Evolutionary conservation across 345 rosid genomes (phyloP), one percentile per base, ranked within the genome.

Genomic region (Citrus cavaleriei): DNA sequence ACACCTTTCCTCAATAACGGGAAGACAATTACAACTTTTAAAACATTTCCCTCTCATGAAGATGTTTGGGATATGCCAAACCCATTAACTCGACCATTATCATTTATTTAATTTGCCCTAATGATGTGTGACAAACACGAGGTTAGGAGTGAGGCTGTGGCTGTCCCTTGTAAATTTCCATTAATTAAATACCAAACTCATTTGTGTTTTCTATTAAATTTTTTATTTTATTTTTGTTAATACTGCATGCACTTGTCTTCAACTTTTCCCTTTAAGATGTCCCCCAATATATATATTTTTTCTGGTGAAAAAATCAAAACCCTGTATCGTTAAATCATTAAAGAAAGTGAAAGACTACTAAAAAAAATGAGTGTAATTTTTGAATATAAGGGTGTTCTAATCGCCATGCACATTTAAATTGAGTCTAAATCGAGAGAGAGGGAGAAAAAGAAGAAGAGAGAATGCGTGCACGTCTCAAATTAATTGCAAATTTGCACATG

Each of bases 391-490:
- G 18, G 51, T 46, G 16, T 13, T 46, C 18, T 46, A 42, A 46
- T 46, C 16, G 51, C 51, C 51, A 13, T 46, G 51, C 51, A 46
- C 5, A 3, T 13, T 13, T 46, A 1, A 3, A 12, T 13, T 46
- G 16, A 46, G 51, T 3, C 24, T 6, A 10, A 10, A 10, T 12
- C 2, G 46, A 40, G 46, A 22, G 10, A 22, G 4, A 9, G 13
- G 3, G 46, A 40, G 42, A 38, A 8, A 37, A 37, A 37, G 0
- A 37, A 7, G 0, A 1, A 38, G 2, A 38, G 10, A 54, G 51
- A 64, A 65, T 27, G 71, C 73, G 74, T 70, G 74, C 59, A 76
- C 67, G 61, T 68, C 78, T 77, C 71, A 54, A 54, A 54, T 5
- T 18, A 18, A 18, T 54, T 19, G 58, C 6, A 54, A 54, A 18